phyloP scores from a whole-genome alignment of 1,284 basidiomycete genomes.

The Peniophora sp. region DNA sequence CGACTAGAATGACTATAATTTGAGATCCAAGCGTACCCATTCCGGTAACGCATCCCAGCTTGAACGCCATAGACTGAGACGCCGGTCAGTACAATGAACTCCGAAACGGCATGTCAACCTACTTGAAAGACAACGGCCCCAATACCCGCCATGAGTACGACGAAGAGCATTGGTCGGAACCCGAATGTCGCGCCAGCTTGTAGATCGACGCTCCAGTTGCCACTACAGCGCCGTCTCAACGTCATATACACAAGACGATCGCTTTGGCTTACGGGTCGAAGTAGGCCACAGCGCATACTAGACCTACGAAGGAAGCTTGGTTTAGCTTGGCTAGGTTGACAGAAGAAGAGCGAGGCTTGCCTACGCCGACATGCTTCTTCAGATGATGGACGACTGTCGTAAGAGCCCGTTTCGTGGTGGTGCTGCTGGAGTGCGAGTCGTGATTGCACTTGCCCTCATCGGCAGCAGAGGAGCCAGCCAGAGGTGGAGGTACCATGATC shows the following conservation, averaged over 20 bases:
- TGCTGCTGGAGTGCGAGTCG: too few relatives aligned
- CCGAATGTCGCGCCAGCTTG: conserved; percentile 73
- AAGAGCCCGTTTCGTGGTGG: too few relatives aligned
- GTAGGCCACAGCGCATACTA: conserved; percentile 54
- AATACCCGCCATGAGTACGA: conserved; percentile 71
- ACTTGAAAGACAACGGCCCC: conserved; percentile 78
- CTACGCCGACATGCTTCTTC: conserved; percentile 48
- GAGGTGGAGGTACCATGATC: background rate
- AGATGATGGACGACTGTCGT: conserved; percentile 28
- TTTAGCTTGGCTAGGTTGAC: background rate
- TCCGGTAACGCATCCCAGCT: conserved; percentile 65
- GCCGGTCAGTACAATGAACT: conserved; percentile 6
- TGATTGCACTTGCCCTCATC: too few relatives aligned
- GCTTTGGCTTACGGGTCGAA: conserved; percentile 48
- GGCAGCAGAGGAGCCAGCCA: background rate
- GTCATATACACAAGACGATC: background rate
- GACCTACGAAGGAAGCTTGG: background rate
- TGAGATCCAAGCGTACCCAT: conserved; percentile 38
- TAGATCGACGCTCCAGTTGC: conserved; percentile 73
- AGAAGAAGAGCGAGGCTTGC: conserved; percentile 15
- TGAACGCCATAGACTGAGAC: conserved; percentile 47
- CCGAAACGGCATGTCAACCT: conserved; percentile 8
- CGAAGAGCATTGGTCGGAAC: conserved; percentile 82
- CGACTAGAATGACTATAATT: conserved; percentile 2
- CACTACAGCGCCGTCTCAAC: conserved; percentile 26